Evolutionary conservation across 2,329 filamentous ascomycete genomes (phyloP), one percentile per base, ranked within the genome.

Genomic region (Westerdykella ornata): DNA sequence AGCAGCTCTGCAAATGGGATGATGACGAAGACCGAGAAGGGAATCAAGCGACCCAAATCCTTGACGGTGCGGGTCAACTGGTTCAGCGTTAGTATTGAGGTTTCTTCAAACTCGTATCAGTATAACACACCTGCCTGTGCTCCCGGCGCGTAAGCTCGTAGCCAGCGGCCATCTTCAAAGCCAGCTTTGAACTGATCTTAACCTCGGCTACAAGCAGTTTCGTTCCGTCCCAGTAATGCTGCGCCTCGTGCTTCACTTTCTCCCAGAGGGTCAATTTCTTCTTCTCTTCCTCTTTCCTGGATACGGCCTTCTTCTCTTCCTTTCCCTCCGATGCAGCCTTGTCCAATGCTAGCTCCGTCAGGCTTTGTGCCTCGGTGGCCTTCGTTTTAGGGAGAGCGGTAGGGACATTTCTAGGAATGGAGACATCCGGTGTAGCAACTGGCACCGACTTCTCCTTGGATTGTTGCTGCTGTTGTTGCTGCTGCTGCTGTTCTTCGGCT

Each of bases 211-310:
- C 89, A 53, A 98, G 74, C 58, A 98, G 75, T 70, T 98, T 98
- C 19, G 88, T 97, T 45, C 92, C 92, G 68, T 98, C 92, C 90
- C 92, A 97, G 72, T 98, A 98, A 67, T 98, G 92, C 47, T 83
- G 80, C 12, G 75, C 76, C 68, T 98, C 92, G 67, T 94, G 89
- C 76, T 95, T 98, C 60, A 98, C 82, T 71, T 89, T 94, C 66
- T 97, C 86, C 68, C 81, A 84, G 1, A 97, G 37, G 0, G 89
- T 95, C 68, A 95, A 70, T 63, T 95, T 96, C 72, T 89, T 88
- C 55, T 83, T 77, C 47, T 85, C 82, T 42, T 85, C 82, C 41
- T 85, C 80, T 51, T 79, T 76, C 59, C 81, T 80, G 42, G 79
- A 75, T 7, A 76, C 66, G 0, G 74, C 63, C 39, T 77, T 78